Base-by-base conservation (phyloP, 306 rosid species). In the Pachyrhizus erosus region DNA sequence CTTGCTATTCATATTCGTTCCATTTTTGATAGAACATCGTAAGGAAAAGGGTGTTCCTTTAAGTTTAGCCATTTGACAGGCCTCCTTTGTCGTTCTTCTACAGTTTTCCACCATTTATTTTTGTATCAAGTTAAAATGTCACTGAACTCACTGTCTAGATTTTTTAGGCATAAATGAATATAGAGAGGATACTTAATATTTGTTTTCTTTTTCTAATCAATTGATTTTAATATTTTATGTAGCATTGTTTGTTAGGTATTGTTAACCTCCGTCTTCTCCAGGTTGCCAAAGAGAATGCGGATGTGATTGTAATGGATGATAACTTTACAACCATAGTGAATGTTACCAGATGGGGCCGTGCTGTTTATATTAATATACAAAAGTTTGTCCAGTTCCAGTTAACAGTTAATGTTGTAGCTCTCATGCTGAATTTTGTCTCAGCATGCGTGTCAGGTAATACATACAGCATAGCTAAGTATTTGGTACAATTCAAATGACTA, bases 281-380 rank as follows among this genome's bases (percentile, higher is more conserved):
- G 97, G 99, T 96, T 70, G 99, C 99, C n/a, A 96, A 93, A 91
- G 98, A 96, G 87, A 93, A 89, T 68, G 97, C 97, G 0, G 98
- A 96, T 81, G 97, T 96, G 39, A 92, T 96, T 51, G 90, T 92
- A 68, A 69, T 96, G 96, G 99, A 96, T 37, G 98, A 96, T 75
- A 93, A 93, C 84, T 93, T 96, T 66, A 52, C 91, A 20, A 93
- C 98, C 61, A 96, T 96, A 65, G 93, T 93, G 81, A 96, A 84
- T 37, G 94, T 93, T 34, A 87, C 89, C 12, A 82, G 88, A 90
- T 96, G 99, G 98, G 97, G 97, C 4, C 93, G 98, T 76, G 84
- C 98, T 9, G 96, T 96, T n/a, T 93, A 93, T 73, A 80, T 93
- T 73, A 96, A 96, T 75, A 92, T 93, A 76, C 99, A 93, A 21